Evolutionary conservation across 2,329 filamentous ascomycete species (phyloP).

Genomic region (Alternaria angustiovoidea): DNA sequence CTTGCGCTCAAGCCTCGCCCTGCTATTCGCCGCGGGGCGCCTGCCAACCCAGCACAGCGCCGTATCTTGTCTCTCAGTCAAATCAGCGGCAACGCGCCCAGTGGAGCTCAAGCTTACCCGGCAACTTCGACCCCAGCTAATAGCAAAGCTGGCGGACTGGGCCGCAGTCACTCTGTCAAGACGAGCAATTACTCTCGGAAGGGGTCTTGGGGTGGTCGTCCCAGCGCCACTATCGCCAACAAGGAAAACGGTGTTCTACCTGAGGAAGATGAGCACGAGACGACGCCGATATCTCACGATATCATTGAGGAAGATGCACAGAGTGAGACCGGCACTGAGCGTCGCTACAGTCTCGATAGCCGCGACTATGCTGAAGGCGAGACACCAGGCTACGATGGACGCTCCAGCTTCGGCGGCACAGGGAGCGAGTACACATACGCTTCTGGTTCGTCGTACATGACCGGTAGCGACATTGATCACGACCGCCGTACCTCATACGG

Average conservation of each 20-base stretch:
- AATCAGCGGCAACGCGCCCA: conserved; percentile 77
- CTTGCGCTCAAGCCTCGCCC: conserved; percentile 62
- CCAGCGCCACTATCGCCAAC: conserved; percentile 45
- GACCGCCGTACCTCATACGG: conserved; percentile 55
- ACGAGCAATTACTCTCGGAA: conserved; percentile 47
- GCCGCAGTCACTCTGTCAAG: conserved; percentile 54
- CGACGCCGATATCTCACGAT: conserved; percentile 28
- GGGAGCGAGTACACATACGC: conserved; percentile 57
- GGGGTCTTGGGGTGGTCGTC: conserved; percentile 47
- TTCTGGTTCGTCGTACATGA: conserved; percentile 59
- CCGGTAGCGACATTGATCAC: conserved; percentile 55
- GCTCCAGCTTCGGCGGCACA: conserved; percentile 52
- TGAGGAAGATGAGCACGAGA: conserved; percentile 54
- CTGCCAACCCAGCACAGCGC: conserved; percentile 58
- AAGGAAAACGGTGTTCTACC: conserved; percentile 59
- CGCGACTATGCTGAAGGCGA: conserved; percentile 48
- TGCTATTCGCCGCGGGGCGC: conserved; percentile 50
- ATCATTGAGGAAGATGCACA: conserved; percentile 41
- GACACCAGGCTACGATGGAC: conserved; percentile 47
- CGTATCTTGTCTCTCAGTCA: conserved; percentile 91
- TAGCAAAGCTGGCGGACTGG: conserved; percentile 61
- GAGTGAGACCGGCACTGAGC: conserved; percentile 52
- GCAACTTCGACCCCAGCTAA: conserved; percentile 37
- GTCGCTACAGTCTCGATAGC: conserved; percentile 48
- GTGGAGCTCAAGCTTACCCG: conserved; percentile 52